Evolutionary conservation across 2,329 filamentous ascomycete species (phyloP).

Genomic region (Aspergillus niger): DNA sequence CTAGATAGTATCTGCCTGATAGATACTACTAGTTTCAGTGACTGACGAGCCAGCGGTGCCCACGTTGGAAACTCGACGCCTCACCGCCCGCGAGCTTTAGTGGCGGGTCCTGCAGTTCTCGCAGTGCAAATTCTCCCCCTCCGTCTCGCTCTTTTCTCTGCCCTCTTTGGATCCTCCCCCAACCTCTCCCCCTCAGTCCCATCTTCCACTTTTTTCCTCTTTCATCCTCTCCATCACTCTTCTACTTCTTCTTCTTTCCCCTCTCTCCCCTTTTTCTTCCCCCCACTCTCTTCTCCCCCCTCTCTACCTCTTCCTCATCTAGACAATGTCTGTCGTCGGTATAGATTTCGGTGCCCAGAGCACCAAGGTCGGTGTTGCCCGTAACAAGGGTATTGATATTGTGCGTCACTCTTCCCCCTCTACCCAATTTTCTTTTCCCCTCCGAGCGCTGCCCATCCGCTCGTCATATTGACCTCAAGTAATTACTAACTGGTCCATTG

Average conservation of each 20-base stretch:
- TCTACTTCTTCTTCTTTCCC: constrained; percentile 13
- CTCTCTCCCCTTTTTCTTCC: constrained; percentile 26
- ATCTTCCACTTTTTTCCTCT: constrained; percentile 5
- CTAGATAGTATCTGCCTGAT: not conserved
- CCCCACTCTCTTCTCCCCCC: constrained; percentile 18
- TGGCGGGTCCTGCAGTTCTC: constrained; percentile 29
- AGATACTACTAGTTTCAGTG: constrained; percentile 14
- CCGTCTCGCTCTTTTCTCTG: constrained; percentile 22
- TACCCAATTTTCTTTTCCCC: constrained; percentile 14
- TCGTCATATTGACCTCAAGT: constrained; percentile 6
- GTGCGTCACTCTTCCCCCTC: constrained; percentile 57
- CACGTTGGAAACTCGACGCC: constrained; percentile 25
- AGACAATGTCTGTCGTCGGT: constrained; percentile 67
- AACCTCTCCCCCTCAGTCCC: constrained; percentile 13
- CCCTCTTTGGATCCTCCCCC: constrained; percentile 15
- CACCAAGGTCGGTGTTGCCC: constrained; percentile 95
- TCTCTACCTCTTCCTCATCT: constrained; percentile 24
- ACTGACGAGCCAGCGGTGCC: constrained; percentile 24
- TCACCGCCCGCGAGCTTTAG: constrained; percentile 31
- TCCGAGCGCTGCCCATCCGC: not conserved
- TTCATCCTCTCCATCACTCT: constrained; percentile 9
- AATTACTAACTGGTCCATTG: constrained; percentile 19
- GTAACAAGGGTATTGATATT: constrained; percentile 98
- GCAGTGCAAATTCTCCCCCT: constrained; percentile 43
- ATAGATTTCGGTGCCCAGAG: constrained; percentile 96